Evolutionary conservation across 306 rosid genomes (phyloP).

Genomic region (Castanea mollissima): DNA sequence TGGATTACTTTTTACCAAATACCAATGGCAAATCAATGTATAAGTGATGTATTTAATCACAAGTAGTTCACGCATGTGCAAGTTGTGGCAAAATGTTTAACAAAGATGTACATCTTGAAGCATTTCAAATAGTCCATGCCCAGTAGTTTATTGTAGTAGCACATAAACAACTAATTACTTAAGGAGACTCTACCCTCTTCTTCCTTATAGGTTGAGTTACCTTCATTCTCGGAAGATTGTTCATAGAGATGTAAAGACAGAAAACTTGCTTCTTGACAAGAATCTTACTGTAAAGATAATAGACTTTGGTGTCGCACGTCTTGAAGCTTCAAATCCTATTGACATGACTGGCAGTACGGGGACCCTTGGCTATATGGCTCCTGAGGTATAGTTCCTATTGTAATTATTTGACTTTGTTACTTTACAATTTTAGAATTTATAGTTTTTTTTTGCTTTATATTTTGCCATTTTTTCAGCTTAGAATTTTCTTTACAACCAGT

Average conservation of each 20-base stretch:
- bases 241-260: conserved; percentile 4
- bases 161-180: background rate
- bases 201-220: background rate
- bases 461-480: background rate
- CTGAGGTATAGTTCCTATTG: background rate
- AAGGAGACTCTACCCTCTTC: no score
- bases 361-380: background rate
- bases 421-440: background rate
- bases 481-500: background rate
- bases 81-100: no score
- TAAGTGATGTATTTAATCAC: no score
- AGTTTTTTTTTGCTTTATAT: background rate
- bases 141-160: background rate
- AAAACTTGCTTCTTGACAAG: conserved; percentile 7
- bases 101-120: background rate
- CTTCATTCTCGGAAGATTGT: background rate
- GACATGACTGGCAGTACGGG: conserved; percentile 16
- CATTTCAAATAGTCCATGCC: background rate
- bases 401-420: background rate
- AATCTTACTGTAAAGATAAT: background rate
- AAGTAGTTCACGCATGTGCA: no score
- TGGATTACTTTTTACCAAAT: no score
- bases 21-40: no score
- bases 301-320: background rate
- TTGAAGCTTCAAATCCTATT: background rate